Base-by-base conservation (phyloP, 768 basidiomycete genomes). In the Termitomyces eurrhizus region DNA sequence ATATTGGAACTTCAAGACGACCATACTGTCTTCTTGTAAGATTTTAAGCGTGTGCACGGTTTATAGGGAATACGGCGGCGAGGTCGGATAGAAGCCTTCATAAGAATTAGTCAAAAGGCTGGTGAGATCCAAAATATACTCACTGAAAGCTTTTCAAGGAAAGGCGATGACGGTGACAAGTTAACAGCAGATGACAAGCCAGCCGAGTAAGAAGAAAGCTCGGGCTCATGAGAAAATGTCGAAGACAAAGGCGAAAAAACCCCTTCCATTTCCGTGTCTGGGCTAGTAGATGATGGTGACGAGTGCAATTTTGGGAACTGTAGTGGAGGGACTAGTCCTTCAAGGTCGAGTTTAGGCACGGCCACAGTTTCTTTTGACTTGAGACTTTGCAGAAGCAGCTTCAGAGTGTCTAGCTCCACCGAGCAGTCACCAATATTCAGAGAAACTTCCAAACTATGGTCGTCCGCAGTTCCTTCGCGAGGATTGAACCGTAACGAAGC, bases 401-500 rank as follows among this genome's bases (percentile, higher is more conserved):
- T 74, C 16, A 78, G 49, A 50, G 77, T 74, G 63, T 87, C 82
- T 50, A 83, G 68, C 59, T 83, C 78, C 3, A 84, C 59, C 24
- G 74, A 73, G 49, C 83, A 74, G 52, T 79, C 74, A 39, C 78
- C 85, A 7, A 85, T 63, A 48, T 73, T 75, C 39, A 87, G 66
- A 4, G 71, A 72, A 5, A 75, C 71, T 16, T 79, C 75, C 45
- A 88, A 67, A 45, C 85, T 86, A 56, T 83, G 79, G 4, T 78
- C 72, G 60, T 87, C 80, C 36, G 88, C 66, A 29, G 73, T 71
- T 24, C 84, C 82, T 55, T 78, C 75, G 61, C 81, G 80, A 6
- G 88, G 88, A 69, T 81, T 83, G 66, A 90, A 84, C 52, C 78
- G 75, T 49, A 82, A 74, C 13, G 80, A 82, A n/a, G 79, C 75